A percentile compares a stretch with the other conserved stretches of the same genome.
These are phyloP conservation scores for Populus hybrid DNA, from an alignment of 441 rosid species.

Conservation along the genomic window DNA sequence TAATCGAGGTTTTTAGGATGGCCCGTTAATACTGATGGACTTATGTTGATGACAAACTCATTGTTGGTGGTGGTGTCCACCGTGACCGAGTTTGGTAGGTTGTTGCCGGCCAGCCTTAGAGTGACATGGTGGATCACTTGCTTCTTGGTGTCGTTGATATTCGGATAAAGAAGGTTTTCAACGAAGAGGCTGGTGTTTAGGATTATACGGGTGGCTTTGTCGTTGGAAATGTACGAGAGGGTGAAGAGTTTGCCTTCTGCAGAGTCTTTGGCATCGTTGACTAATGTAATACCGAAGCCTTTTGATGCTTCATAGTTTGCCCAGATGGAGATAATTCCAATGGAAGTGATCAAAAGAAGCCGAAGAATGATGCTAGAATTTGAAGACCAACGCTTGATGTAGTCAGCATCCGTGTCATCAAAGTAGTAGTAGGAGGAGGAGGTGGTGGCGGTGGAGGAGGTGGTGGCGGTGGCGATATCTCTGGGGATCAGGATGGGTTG, in stretches of 20 bases:
- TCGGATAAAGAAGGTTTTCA: conserved; percentile 36
- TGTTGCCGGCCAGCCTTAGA: conserved; percentile 22
- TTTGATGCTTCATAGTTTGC: conserved; percentile 57
- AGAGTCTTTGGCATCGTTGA: conserved; percentile 36
- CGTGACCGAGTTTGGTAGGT: neutral
- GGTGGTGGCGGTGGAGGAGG: neutral
- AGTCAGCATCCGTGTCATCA: neutral
- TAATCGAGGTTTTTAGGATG: conserved; percentile 5
- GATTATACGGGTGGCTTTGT: conserved; percentile 41
- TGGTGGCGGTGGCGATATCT: neutral
- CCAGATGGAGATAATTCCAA: conserved; percentile 51
- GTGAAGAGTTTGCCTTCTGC: conserved; percentile 34
- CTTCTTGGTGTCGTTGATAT: conserved; percentile 17
- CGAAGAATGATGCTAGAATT: conserved; percentile 31
- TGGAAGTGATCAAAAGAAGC: conserved; percentile 27
- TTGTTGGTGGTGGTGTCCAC: conserved; percentile 21
- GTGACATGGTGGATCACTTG: conserved; percentile 30
- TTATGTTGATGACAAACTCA: conserved; percentile 34
- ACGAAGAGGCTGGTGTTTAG: conserved; percentile 33
- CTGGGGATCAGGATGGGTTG: neutral
- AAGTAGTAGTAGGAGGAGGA: neutral
- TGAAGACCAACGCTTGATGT: conserved; percentile 5
- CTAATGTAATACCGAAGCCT: conserved; percentile 42
- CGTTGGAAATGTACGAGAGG: conserved; percentile 47
- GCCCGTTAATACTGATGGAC: conserved; percentile 30